These are phyloP conservation scores for Ceratobasidium sp. DNA, from an alignment of 1,284 basidiomycete genomes.

Conservation along the genomic window DNA sequence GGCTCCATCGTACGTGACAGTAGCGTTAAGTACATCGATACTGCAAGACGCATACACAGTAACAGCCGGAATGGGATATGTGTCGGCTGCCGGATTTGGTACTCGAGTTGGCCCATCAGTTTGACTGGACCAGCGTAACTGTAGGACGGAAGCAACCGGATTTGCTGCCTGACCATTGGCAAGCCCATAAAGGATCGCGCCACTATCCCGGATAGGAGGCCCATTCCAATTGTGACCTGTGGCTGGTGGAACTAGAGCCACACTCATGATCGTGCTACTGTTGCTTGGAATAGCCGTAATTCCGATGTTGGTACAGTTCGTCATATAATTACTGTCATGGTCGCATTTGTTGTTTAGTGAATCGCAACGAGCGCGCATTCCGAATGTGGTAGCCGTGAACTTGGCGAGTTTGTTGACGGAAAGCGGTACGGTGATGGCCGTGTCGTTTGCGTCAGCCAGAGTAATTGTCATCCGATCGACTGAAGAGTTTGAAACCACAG, in stretches of 20 bases:
- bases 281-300: neutral
- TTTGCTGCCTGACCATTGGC: neutral
- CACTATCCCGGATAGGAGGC: neutral
- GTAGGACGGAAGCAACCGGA: neutral
- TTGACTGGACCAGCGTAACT: constrained; percentile 17
- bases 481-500: constrained; percentile 5
- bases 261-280: neutral
- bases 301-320: neutral
- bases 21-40: constrained; percentile 9
- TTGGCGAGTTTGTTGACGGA: neutral
- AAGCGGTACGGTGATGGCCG: neutral
- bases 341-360: neutral
- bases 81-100: neutral
- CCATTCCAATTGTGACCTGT: neutral
- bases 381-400: constrained; percentile 22
- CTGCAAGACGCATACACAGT: neutral
- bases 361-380: constrained; percentile 2
- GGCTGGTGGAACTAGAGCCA: neutral
- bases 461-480: neutral
- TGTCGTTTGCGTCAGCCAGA: constrained; percentile 6
- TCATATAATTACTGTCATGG: neutral
- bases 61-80: neutral
- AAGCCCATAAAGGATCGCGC: neutral
- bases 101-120: neutral
- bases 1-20: neutral